phyloP scores from a whole-genome alignment of 139 green algal species.

The Micractinium sp. region DNA sequence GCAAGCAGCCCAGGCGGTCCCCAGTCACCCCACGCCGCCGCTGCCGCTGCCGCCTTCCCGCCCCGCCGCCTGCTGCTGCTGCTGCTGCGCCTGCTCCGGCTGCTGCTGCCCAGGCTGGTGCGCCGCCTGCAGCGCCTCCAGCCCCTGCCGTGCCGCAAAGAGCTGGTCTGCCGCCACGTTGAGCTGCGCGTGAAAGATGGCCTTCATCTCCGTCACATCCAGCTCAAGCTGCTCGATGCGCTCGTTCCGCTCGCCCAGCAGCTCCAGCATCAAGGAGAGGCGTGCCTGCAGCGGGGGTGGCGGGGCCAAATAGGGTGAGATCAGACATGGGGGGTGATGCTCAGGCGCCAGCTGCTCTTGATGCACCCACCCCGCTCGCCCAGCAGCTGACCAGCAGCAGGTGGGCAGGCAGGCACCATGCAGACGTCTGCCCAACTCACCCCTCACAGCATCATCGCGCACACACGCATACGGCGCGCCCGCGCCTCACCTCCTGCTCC shows the following conservation, averaged over 20 bases:
- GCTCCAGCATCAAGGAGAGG: slow-evolving; percentile 58
- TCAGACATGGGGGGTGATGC: neutral
- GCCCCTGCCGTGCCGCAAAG: neutral
- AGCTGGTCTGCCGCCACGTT: slow-evolving; percentile 52
- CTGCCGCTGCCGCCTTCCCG: neutral
- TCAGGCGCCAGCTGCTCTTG: neutral
- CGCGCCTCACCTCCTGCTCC: slow-evolving; percentile 4
- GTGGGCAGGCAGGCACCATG: neutral
- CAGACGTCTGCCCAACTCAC: neutral
- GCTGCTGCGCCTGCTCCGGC: neutral
- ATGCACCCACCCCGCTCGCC: neutral
- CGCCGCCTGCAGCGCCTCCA: neutral
- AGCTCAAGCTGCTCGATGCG: slow-evolving; percentile 77
- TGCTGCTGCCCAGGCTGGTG: neutral
- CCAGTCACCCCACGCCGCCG: too few species aligned
- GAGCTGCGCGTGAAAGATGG: slow-evolving; percentile 78
- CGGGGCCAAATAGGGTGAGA: neutral
- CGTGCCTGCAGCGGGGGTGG: neutral
- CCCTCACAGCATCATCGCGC: too few species aligned
- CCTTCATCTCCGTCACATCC: slow-evolving; percentile 81
- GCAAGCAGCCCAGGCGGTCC: too few species aligned
- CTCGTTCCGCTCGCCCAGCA: slow-evolving; percentile 76
- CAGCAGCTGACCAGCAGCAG: too few species aligned
- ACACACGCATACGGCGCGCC: too few species aligned
- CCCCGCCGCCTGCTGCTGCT: neutral